phyloP scores from a whole-genome alignment of 2,329 filamentous ascomycete species.

The Fusarium phyllophilum region DNA sequence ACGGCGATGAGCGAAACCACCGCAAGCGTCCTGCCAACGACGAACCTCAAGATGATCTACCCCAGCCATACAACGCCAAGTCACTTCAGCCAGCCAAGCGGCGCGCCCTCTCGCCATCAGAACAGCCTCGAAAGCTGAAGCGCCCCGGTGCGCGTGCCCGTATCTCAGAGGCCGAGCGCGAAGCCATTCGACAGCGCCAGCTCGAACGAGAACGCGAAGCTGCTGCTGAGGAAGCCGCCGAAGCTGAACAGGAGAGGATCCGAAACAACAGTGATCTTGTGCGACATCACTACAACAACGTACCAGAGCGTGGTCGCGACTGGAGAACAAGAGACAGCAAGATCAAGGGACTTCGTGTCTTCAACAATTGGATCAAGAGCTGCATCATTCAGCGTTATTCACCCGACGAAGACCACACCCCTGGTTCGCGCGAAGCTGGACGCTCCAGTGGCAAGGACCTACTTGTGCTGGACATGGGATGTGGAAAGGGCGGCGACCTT shows the following conservation, averaged over 20 bases:
- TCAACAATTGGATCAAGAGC: slow-evolving; percentile 99
- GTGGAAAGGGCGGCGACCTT: slow-evolving; percentile 94
- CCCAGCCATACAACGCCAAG: slow-evolving; percentile 70
- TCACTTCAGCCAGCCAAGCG: slow-evolving; percentile 68
- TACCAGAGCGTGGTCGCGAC: slow-evolving; percentile 90
- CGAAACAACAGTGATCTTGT: slow-evolving; percentile 82
- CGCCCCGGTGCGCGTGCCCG: slow-evolving; percentile 73
- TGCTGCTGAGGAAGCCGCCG: slow-evolving; percentile 50
- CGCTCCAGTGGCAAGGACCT: slow-evolving; percentile 68
- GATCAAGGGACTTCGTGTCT: slow-evolving; percentile 92
- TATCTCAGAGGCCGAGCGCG: slow-evolving; percentile 73
- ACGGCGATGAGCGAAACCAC: slow-evolving; percentile 33
- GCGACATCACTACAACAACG: slow-evolving; percentile 93
- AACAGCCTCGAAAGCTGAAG: slow-evolving; percentile 72
- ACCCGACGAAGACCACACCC: slow-evolving; percentile 77
- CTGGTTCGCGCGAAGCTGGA: slow-evolving; percentile 66
- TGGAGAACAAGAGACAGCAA: slow-evolving; percentile 95
- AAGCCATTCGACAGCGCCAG: slow-evolving; percentile 72
- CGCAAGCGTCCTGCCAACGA: slow-evolving; percentile 50
- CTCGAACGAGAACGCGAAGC: slow-evolving; percentile 64
- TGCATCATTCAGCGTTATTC: slow-evolving; percentile 97
- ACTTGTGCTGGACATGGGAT: slow-evolving; percentile 91
- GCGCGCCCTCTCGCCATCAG: slow-evolving; percentile 64
- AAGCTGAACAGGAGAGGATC: slow-evolving; percentile 53
- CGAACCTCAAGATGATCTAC: slow-evolving; percentile 57